phyloP scores from a whole-genome alignment of 2,329 filamentous ascomycete genomes.

The Pseudogymnoascus sp. region DNA sequence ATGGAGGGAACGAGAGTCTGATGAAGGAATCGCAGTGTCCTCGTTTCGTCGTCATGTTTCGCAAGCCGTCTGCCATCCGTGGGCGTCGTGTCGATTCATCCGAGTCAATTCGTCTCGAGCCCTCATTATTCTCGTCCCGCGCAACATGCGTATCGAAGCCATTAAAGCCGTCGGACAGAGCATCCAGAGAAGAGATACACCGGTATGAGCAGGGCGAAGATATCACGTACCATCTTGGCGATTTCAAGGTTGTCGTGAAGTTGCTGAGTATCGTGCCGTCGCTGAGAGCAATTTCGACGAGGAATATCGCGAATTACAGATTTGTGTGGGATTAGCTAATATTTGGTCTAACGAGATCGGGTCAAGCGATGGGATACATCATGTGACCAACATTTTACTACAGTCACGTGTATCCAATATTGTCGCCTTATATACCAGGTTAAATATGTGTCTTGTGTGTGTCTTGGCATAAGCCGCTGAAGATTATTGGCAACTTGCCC shows the following conservation, averaged over 20 bases:
- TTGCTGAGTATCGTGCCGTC: conserved; percentile 8
- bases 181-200: conserved; percentile 6
- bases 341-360: neutral
- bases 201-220: conserved; percentile 7
- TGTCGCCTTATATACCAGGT: neutral
- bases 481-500: neutral
- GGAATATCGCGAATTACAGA: conserved; percentile 10
- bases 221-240: conserved; percentile 23
- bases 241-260: conserved; percentile 16
- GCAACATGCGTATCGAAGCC: conserved; percentile 5
- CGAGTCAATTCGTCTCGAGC: conserved; percentile 1
- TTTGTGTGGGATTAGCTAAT: conserved; percentile 10
- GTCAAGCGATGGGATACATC: neutral
- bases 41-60: neutral
- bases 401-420: neutral
- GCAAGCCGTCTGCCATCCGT: neutral
- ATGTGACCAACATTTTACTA: neutral
- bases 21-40: neutral
- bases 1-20: neutral
- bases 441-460: neutral
- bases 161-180: conserved; percentile 5
- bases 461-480: neutral
- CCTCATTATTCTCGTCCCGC: neutral
- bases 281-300: conserved; percentile 8
- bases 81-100: neutral